Percentiles rank a stretch among this genome's conserved stretches.
These are phyloP conservation scores for Globisporangium echinulatum DNA, from an alignment of 352 stramenopile species.

Conservation along the genomic window DNA sequence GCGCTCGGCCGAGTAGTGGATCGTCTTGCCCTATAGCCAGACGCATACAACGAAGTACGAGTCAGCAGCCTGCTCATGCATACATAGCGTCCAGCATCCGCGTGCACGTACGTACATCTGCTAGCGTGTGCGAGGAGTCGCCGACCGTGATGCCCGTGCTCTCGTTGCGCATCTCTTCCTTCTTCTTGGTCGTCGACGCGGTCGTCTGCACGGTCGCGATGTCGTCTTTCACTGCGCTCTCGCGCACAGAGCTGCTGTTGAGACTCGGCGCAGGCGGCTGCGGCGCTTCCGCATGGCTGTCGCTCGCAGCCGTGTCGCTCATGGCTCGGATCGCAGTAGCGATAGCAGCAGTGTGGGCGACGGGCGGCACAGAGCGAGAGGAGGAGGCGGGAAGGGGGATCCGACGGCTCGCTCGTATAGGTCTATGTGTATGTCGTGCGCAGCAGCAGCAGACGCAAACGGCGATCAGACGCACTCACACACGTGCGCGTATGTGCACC, in stretches of 20 bases:
- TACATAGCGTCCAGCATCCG: too few relatives aligned
- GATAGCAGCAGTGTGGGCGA: not conserved
- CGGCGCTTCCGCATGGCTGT: not conserved
- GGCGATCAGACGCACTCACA: too few relatives aligned
- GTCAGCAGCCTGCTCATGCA: not conserved
- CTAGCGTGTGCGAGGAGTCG: conserved; percentile 74
- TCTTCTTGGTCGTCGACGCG: conserved; percentile 46
- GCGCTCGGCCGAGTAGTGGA: conserved; percentile 95
- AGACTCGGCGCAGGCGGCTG: conserved; percentile 7
- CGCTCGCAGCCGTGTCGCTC: conserved; percentile 2
- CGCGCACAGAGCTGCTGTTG: conserved; percentile 7
- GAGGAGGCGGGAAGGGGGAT: too few relatives aligned
- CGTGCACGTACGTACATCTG: conserved; percentile 43
- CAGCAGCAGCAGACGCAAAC: too few relatives aligned
- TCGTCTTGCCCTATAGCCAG: conserved; percentile 70
- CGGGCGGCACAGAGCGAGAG: too few relatives aligned
- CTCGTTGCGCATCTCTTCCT: conserved; percentile 79
- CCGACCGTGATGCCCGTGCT: conserved; percentile 79
- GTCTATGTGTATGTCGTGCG: too few relatives aligned
- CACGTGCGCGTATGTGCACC: too few relatives aligned
- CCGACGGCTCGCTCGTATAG: too few relatives aligned
- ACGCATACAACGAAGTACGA: not conserved
- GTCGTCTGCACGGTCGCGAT: conserved; percentile 34
- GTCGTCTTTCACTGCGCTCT: conserved; percentile 13
- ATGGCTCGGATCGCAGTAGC: not conserved